Base-by-base conservation (phyloP, 805 yeast genomes). In the Starmera dryadoides region DNA sequence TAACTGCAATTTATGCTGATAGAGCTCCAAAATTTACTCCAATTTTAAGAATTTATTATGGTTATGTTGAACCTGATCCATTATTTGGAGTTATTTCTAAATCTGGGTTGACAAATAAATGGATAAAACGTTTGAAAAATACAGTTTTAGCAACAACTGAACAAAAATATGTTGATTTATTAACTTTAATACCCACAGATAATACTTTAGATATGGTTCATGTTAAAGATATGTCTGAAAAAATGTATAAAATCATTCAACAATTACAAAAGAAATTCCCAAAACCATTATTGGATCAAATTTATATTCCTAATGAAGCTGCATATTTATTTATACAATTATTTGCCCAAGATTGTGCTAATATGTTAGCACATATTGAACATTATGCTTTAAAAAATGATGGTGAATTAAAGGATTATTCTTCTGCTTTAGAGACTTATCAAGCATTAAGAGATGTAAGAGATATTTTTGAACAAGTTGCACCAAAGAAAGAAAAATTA, bases 21-120 rank as follows among this genome's bases (percentile, higher is more conserved):
- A 63, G 62, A 30, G 69, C 75, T 38, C 88, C 89, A 1, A 75
- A 73, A 47, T 71, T 83, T 42, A 76, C 78, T 0, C 77, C 82
- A 0, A 58, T 62, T 23, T 49, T 81, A 31, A 50, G 58, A 20
- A 63, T 78, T 15, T 59, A 79, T 33, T 78, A 72, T 20, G 73
- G 69, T 7, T 66, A 66, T 39, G 52, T 82, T 9, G 76, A 70
- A 39, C 49, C 66, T 2, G 83, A 76, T 43, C 53, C 68, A 4
- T 52, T 70, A 9, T 71, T 71, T 42, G 43, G 49, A n/a, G 49
- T 53, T 30, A 53, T 66, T 17, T 55, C 56, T 19, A 57, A 59
- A 7, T 45, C 65, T 2, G 69, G 66, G 0, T 45, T 69, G 2
- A 60, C 64, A n/a, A 63, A 66, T 30, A 66, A 64, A 43, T 76